Percentiles rank a stretch among this genome's conserved stretches.
Conservation (phyloP, 2,329 filamentous ascomycete species). For the Diaporthe sp. region DNA sequence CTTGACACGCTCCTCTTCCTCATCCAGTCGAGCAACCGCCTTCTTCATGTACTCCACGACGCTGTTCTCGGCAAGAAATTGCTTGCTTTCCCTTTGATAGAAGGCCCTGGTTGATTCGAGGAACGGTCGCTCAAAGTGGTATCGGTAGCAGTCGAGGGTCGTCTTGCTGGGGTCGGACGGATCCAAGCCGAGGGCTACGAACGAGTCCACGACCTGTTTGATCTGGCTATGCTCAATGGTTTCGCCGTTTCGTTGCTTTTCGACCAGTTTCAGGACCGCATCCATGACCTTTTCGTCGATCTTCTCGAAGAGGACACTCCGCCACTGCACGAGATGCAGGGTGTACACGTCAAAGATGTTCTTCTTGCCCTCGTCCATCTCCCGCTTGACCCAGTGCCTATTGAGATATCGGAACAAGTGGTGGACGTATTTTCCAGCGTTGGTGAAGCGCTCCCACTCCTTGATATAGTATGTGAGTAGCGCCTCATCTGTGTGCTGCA, state of each 20-base stretch:
- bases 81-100: conserved; percentile 91
- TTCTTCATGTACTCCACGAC: conserved; percentile 99
- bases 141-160: conserved; percentile 93
- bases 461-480: conserved; percentile 93
- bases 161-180: conserved; percentile 93
- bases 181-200: conserved; percentile 93
- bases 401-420: conserved; percentile 97
- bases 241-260: conserved; percentile 97
- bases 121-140: conserved; percentile 93
- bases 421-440: conserved; percentile 96
- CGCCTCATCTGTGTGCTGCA: conserved; percentile 87
- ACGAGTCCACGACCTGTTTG: conserved; percentile 96
- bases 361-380: conserved; percentile 99
- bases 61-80: conserved; percentile 95
- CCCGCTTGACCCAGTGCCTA: conserved; percentile 97
- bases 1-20: conserved; percentile 93
- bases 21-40: conserved; percentile 86
- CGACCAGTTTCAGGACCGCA: conserved; percentile 92
- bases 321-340: conserved; percentile 95
- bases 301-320: conserved; percentile 85
- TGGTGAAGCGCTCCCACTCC: conserved; percentile 96
- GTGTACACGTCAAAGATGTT: conserved; percentile 99
- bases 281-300: conserved; percentile 93
- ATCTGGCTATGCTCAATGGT: conserved; percentile 98
- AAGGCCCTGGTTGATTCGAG: conserved; percentile 84